Evolutionary conservation across 805 yeast species (phyloP).

Genomic region (Metschnikowia sp.): DNA sequence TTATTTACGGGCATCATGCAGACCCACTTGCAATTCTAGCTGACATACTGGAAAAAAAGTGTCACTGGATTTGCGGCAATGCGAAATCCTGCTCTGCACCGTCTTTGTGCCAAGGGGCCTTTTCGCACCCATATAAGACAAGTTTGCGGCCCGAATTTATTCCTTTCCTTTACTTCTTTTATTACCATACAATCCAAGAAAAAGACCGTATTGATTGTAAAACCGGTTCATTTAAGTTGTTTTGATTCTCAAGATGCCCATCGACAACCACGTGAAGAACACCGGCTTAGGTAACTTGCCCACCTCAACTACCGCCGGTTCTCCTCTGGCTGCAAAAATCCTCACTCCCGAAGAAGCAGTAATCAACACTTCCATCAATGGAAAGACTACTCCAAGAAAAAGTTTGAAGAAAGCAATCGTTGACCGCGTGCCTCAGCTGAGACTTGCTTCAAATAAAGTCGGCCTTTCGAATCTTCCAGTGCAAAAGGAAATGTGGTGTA

Average conservation of each 20-base stretch:
- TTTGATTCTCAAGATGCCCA: slow-evolving; percentile 1
- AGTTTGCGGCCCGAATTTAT: background rate
- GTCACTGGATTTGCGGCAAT: too few species aligned
- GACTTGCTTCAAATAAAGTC: slow-evolving; percentile 13
- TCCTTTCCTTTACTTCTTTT: background rate
- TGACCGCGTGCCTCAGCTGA: slow-evolving; percentile 17
- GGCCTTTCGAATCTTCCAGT: slow-evolving; percentile 25
- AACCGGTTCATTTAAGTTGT: too few species aligned
- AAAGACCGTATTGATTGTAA: background rate
- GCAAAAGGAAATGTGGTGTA: slow-evolving; percentile 25
- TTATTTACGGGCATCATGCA: too few species aligned
- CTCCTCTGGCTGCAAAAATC: slow-evolving; percentile 8
- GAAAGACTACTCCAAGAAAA: slow-evolving; percentile 5
- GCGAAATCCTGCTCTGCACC: too few species aligned
- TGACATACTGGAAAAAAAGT: too few species aligned
- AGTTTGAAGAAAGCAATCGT: slow-evolving; percentile 9
- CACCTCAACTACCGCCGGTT: background rate
- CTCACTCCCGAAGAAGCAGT: slow-evolving; percentile 5
- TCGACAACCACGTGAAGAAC: slow-evolving; percentile 4
- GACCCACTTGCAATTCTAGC: too few species aligned
- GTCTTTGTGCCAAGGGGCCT: background rate
- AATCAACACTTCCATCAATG: background rate
- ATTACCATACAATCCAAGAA: background rate
- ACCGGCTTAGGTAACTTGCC: background rate
- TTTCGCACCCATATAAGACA: slow-evolving; percentile 4